Base-by-base conservation (phyloP, 1,139 yeast genomes). In the Debaryomycetaceae sp. region DNA sequence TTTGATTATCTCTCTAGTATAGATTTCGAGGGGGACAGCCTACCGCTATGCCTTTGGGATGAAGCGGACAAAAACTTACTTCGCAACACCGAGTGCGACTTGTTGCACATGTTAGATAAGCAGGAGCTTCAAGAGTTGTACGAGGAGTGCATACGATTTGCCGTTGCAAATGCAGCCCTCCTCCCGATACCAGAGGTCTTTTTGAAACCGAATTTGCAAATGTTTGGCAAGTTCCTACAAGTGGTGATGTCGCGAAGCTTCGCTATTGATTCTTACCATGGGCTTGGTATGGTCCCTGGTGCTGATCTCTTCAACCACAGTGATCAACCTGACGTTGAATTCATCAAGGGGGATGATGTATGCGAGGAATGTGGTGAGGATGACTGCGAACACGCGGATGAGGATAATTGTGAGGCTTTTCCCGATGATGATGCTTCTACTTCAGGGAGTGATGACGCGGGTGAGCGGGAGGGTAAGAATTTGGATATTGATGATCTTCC, bases 281-380 rank as follows among this genome's bases (percentile, higher is more conserved):
- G 79, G 17, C 67, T 82, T 24, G 84, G 83, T 0, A 59, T 89
- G 37, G 95, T 88, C 18, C 96, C 96, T 0, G 89, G 89, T 11
- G 96, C 96, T 0, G 95, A 89, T 53, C 60, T 89, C 30, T 88
- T 88, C 58, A 88, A 88, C 44, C 96, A 86, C 49, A 60, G 73
- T 23, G 69, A 35, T 40, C 7, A 44, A 2, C 34, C 25, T n/a
- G 53, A 43, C 7, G 42, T 34, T 6, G 37, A 40, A 14, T 37
- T 46, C 4, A 43, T 41, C 5, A 62, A 58, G 1, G 62, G 71
- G 26, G 83, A 79, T 33, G 78, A 74, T 17, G 95, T 84, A 0
- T 88, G 96, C 56, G 71, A 53, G 2, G 48, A 54, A 16, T 88
- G 96, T 63, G 96, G 96, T 5, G 79, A 71, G 31, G 42, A 61